phyloP scores from a whole-genome alignment of 2,329 filamentous ascomycete genomes.

The Annulohypoxylon truncatum region DNA sequence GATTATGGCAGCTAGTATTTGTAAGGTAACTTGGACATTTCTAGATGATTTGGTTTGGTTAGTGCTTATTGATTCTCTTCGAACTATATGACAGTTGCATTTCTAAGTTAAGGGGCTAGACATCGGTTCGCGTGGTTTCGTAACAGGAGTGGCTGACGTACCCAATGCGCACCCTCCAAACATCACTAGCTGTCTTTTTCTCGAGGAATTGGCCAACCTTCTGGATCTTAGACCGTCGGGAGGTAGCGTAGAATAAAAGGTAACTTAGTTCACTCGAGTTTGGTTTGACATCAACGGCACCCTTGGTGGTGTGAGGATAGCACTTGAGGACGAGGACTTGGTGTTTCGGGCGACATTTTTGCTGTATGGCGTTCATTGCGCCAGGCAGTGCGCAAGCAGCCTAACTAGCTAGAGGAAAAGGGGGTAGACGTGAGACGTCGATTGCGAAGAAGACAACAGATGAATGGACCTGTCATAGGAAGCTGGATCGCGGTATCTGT shows the following conservation, averaged over 20 bases:
- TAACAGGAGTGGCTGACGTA: constrained; percentile 55
- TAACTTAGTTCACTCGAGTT: constrained; percentile 98
- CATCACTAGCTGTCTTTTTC: constrained; percentile 91
- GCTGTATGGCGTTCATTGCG: constrained; percentile 72
- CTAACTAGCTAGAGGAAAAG: constrained; percentile 21
- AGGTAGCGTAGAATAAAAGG: constrained; percentile 95
- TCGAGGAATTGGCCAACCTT: constrained; percentile 96
- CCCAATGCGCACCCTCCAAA: constrained; percentile 89
- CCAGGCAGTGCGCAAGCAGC: constrained; percentile 39
- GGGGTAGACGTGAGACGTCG: constrained; percentile 19
- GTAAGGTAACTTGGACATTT: constrained; percentile 93
- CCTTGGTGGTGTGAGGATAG: constrained; percentile 93
- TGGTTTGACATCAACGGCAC: constrained; percentile 90
- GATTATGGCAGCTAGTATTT: constrained; percentile 90
- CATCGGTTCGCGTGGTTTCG: not conserved
- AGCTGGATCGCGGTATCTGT: not conserved
- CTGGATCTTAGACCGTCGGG: constrained; percentile 91
- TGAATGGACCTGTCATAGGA: constrained; percentile 25
- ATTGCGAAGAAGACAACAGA: constrained; percentile 15
- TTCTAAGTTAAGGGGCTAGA: not conserved
- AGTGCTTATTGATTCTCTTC: constrained; percentile 10
- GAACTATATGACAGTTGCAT: not conserved
- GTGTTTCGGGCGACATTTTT: constrained; percentile 89
- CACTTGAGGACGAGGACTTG: constrained; percentile 96
- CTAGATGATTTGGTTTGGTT: constrained; percentile 56